Conservation (phyloP, 768 basidiomycete genomes). For the Boletus edulis region DNA sequence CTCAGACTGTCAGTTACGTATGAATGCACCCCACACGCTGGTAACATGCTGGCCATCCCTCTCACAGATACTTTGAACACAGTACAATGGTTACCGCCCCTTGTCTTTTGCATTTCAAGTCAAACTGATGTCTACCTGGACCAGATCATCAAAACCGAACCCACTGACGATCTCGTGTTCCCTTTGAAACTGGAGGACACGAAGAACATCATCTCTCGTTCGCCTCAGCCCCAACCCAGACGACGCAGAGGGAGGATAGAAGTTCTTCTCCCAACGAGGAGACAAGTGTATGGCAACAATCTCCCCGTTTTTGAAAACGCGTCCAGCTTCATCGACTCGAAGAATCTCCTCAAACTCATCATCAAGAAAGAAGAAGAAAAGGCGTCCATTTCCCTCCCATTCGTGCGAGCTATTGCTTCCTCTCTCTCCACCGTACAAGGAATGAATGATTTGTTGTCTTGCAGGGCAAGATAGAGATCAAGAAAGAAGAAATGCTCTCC, state of each 20-base stretch:
- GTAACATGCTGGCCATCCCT: background rate
- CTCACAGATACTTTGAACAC: background rate
- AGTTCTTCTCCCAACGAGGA: slow-evolving; percentile 12
- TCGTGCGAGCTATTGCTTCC: background rate
- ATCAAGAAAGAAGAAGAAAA: slow-evolving; percentile 18
- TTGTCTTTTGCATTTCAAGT: background rate
- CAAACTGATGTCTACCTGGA: background rate
- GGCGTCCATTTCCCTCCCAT: background rate
- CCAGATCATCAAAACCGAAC: slow-evolving; percentile 13
- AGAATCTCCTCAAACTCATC: background rate
- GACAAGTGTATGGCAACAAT: slow-evolving; percentile 4
- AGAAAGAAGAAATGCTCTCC: slow-evolving; percentile 19
- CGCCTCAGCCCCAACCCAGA: background rate
- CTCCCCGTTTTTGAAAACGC: slow-evolving; percentile 9
- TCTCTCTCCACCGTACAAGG: background rate
- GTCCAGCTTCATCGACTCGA: slow-evolving; percentile 2
- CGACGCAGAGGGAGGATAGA: slow-evolving; percentile 1
- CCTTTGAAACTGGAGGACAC: background rate
- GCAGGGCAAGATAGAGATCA: slow-evolving; percentile 13
- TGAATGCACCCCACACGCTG: background rate
- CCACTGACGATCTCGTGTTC: background rate
- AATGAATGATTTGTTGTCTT: background rate
- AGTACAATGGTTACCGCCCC: background rate
- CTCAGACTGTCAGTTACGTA: slow-evolving; percentile 2
- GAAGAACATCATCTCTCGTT: background rate